phyloP scores from a whole-genome alignment of 371 early-diverging fungal genomes.

The Thermomucor indicae-seudaticae region DNA sequence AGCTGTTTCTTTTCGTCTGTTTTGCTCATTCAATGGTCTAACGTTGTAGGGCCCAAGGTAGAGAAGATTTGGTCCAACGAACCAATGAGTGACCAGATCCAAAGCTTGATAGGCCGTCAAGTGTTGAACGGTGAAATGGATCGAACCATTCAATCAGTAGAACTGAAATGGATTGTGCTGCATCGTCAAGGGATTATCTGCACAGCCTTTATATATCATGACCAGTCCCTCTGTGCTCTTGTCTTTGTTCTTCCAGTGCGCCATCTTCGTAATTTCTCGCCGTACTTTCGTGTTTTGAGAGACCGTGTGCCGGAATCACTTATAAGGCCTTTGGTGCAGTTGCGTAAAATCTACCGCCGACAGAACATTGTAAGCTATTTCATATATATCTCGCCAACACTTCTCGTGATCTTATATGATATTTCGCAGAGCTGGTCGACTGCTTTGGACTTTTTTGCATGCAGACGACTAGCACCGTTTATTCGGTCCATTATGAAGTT shows the following conservation, averaged over 20 bases:
- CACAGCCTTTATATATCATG: slow-evolving; percentile 37
- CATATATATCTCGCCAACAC: background rate
- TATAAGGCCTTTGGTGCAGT: slow-evolving; percentile 32
- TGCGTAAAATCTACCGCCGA: slow-evolving; percentile 24
- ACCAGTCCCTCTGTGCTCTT: slow-evolving; percentile 29
- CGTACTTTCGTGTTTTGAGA: slow-evolving; percentile 45
- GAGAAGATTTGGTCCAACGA: slow-evolving; percentile 45
- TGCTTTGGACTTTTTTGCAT: slow-evolving; percentile 46
- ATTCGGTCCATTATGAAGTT: slow-evolving; percentile 55
- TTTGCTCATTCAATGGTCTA: slow-evolving; percentile 58
- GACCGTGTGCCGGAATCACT: slow-evolving; percentile 50
- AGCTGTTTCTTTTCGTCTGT: slow-evolving; percentile 57
- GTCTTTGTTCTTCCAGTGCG: slow-evolving; percentile 52
- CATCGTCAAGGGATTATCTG: slow-evolving; percentile 42
- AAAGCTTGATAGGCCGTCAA: slow-evolving; percentile 48
- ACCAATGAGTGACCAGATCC: slow-evolving; percentile 22
- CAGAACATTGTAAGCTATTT: slow-evolving; percentile 15
- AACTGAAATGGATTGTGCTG: slow-evolving; percentile 55
- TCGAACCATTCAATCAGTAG: slow-evolving; percentile 26
- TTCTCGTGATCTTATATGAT: too few relatives aligned
- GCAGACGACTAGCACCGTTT: slow-evolving; percentile 46
- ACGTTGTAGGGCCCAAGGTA: slow-evolving; percentile 57
- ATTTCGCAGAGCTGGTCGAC: slow-evolving; percentile 31
- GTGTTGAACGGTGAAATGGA: slow-evolving; percentile 61
- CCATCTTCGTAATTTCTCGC: slow-evolving; percentile 51